Percentiles rank a stretch among this genome's conserved stretches.
phyloP scores from a whole-genome alignment of 352 stramenopile species.

The Stramenopiles sp. region DNA sequence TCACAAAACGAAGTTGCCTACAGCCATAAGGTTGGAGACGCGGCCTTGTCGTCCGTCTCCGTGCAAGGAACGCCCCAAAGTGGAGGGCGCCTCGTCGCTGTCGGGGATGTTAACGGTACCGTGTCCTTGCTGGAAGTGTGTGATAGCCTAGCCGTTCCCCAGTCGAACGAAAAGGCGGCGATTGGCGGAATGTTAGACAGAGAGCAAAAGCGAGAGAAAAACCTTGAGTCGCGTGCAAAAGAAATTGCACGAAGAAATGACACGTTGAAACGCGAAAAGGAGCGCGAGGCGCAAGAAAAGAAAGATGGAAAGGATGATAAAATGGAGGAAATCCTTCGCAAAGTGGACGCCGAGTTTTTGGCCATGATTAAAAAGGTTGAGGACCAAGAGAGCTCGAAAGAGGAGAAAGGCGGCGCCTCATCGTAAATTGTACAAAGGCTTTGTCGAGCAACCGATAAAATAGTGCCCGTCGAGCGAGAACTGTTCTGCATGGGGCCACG shows the following conservation, averaged over 20 bases:
- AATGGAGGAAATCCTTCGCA: constrained; percentile 75
- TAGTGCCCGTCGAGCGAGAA: no score
- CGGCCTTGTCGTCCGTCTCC: constrained; percentile 64
- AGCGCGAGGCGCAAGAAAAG: no score
- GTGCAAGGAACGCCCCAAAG: constrained; percentile 66
- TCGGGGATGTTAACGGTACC: constrained; percentile 83
- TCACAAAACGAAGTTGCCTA: constrained; percentile 89
- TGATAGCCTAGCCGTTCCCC: constrained; percentile 59
- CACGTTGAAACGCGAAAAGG: no score
- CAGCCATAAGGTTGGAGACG: constrained; percentile 83
- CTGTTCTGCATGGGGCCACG: no score
- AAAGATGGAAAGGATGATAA: constrained; percentile 61
- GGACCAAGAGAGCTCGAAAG: constrained; percentile 33
- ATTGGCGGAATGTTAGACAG: constrained; percentile 88
- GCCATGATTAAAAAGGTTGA: constrained; percentile 86
- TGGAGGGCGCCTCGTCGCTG: constrained; percentile 71
- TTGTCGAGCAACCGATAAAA: no score
- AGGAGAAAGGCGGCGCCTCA: no score
- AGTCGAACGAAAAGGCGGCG: constrained; percentile 74
- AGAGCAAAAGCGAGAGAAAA: constrained; percentile 88
- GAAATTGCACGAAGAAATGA: constrained; percentile 57
- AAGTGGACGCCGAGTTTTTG: constrained; percentile 76
- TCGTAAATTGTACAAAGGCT: no score
- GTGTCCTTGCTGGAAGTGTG: constrained; percentile 86
- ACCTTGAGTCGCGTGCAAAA: constrained; percentile 65